These are phyloP conservation scores for Aristolochia fimbriata DNA, from an alignment of 164 flowering plant genomes.

Conservation along the genomic window DNA sequence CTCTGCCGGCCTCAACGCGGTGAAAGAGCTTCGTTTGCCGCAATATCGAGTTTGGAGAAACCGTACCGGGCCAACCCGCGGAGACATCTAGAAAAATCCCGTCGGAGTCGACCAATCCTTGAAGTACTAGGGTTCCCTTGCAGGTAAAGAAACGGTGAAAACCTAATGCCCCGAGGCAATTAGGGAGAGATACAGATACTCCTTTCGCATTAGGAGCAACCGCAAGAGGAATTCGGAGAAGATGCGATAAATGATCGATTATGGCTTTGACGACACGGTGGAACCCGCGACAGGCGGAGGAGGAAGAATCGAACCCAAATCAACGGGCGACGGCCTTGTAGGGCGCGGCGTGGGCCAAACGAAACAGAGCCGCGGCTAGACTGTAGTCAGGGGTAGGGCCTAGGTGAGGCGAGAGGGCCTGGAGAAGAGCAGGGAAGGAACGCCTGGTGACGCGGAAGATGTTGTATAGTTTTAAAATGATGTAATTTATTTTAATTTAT, in stretches of 20 bases:
- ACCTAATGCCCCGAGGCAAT: conserved; percentile 68
- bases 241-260: conserved; percentile 33
- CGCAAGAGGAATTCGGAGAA: conserved; percentile 34
- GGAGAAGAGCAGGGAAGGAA: conserved; percentile 43
- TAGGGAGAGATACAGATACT: conserved; percentile 57
- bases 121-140: conserved; percentile 31
- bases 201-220: conserved; percentile 28
- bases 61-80: conserved; percentile 68
- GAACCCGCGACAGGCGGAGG: conserved; percentile 44
- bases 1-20: conserved; percentile 40
- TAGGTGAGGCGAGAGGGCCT: conserved; percentile 29
- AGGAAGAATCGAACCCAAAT: conserved; percentile 41
- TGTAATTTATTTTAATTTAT: no score
- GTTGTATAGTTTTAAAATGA: no score
- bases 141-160: conserved; percentile 27
- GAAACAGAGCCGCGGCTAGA: conserved; percentile 52
- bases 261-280: conserved; percentile 47
- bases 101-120: conserved; percentile 67
- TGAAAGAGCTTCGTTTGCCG: conserved; percentile 35
- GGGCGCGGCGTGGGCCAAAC: conserved; percentile 52
- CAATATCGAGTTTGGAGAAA: conserved; percentile 34
- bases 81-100: conserved; percentile 83
- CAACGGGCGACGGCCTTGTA: conserved; percentile 40
- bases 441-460: conserved; percentile 51
- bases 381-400: conserved; percentile 12